A percentile compares a stretch with the other conserved stretches of the same genome.
Evolutionary conservation across 1,139 yeast species (phyloP).

Genomic region (Magnusiomyces paraingens): DNA sequence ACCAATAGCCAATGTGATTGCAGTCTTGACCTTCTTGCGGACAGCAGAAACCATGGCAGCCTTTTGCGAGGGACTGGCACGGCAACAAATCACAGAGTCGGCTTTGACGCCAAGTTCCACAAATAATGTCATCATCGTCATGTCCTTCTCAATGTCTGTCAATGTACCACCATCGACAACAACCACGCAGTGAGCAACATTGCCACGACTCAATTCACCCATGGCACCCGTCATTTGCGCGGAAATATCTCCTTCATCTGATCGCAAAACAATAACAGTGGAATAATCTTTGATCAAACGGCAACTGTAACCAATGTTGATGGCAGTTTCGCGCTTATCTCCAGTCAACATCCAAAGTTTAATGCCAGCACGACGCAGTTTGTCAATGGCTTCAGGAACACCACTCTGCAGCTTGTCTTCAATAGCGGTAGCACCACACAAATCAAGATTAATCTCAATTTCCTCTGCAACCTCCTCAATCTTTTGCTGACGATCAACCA

Average conservation of each 20-base stretch:
- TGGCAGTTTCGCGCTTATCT: slow-evolving; percentile 95
- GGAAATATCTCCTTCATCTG: slow-evolving; percentile 42
- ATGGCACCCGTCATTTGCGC: slow-evolving; percentile 55
- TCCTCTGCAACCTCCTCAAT: slow-evolving; percentile 68
- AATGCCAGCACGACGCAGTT: slow-evolving; percentile 86
- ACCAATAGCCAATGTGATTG: slow-evolving; percentile 91
- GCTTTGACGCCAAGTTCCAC: slow-evolving; percentile 79
- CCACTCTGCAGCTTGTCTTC: slow-evolving; percentile 96
- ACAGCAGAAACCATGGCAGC: slow-evolving; percentile 82
- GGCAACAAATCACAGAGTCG: slow-evolving; percentile 88
- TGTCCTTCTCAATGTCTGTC: slow-evolving; percentile 62
- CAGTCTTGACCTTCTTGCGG: slow-evolving; percentile 52
- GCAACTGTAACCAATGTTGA: slow-evolving; percentile 93
- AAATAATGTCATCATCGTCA: slow-evolving; percentile 63
- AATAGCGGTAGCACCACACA: slow-evolving; percentile 92
- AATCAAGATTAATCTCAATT: slow-evolving; percentile 58
- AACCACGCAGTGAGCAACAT: slow-evolving; percentile 87
- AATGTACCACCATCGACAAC: slow-evolving; percentile 91
- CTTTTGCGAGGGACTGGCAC: slow-evolving; percentile 96
- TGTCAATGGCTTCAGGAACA: slow-evolving; percentile 89
- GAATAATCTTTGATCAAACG: slow-evolving; percentile 89
- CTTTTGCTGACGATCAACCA: slow-evolving; percentile 56
- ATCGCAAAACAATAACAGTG: slow-evolving; percentile 69
- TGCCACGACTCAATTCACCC: slow-evolving; percentile 55
- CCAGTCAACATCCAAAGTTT: slow-evolving; percentile 98